A percentile compares a stretch with the other conserved stretches of the same genome.
phyloP scores from a whole-genome alignment of 768 basidiomycete species.

The Mycena belliarum region DNA sequence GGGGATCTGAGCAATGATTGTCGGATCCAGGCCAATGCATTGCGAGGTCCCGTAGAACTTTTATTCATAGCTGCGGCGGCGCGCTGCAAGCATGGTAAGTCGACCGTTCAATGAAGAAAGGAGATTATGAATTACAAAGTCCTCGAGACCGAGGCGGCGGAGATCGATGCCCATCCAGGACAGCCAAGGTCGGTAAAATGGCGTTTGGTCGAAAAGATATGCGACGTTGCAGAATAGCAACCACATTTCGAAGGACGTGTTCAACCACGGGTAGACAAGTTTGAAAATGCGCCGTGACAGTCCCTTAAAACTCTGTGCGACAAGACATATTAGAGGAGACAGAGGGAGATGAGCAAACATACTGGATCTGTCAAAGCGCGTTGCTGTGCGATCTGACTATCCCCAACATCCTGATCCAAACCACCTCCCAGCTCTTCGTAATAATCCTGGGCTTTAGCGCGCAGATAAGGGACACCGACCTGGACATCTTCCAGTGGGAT shows the following conservation, averaged over 20 bases:
- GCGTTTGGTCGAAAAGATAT: conserved; percentile 86
- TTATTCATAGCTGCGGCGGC: conserved; percentile 36
- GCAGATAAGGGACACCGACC: conserved; percentile 88
- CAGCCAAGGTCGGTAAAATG: conserved; percentile 91
- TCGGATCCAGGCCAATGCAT: conserved; percentile 43
- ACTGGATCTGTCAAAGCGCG: conserved; percentile 57
- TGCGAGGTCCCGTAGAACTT: conserved; percentile 28
- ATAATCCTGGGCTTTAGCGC: conserved; percentile 87
- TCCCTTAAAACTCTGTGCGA: conserved; percentile 51
- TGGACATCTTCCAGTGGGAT: too few species aligned
- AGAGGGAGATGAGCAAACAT: conserved; percentile 16
- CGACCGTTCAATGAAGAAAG: not conserved
- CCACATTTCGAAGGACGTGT: conserved; percentile 77
- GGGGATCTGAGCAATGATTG: conserved; percentile 55
- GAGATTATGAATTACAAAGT: conserved; percentile 64
- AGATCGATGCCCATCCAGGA: conserved; percentile 82
- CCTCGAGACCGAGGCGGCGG: conserved; percentile 75
- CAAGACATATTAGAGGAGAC: conserved; percentile 4
- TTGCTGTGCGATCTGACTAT: conserved; percentile 45
- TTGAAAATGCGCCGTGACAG: conserved; percentile 68
- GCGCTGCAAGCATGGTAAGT: conserved; percentile 35
- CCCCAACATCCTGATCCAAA: conserved; percentile 64
- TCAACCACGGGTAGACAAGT: conserved; percentile 78
- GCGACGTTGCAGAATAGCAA: conserved; percentile 81
- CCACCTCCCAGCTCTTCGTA: conserved; percentile 91